Percentiles rank a stretch among this genome's conserved stretches.
phyloP scores from a whole-genome alignment of 2,329 filamentous ascomycete species.

The Fusarium sp. region DNA sequence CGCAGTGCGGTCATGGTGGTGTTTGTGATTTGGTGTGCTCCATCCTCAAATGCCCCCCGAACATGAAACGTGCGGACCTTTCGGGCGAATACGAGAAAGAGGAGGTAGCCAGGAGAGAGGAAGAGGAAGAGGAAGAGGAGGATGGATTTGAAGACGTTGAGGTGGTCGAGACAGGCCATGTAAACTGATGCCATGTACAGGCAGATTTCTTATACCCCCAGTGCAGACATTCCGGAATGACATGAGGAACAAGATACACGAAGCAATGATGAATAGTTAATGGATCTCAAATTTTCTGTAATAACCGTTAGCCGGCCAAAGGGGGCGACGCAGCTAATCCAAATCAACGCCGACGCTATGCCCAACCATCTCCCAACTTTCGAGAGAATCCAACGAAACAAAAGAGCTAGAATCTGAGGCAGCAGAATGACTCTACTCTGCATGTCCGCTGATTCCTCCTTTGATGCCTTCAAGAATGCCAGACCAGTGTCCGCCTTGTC shows the following conservation, averaged over 20 bases:
- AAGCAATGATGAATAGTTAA: neutral
- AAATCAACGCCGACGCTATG: slow-evolving; percentile 44
- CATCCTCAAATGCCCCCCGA: neutral
- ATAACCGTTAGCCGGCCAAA: neutral
- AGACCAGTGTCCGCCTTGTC: slow-evolving; percentile 59
- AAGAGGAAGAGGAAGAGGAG: neutral
- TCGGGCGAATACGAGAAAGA: neutral
- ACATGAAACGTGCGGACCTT: neutral
- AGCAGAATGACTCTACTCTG: slow-evolving; percentile 32
- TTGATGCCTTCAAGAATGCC: slow-evolving; percentile 64
- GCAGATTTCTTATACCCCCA: neutral
- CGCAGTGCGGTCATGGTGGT: neutral
- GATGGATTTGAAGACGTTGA: neutral
- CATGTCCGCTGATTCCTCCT: slow-evolving; percentile 54
- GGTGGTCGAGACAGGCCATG: neutral
- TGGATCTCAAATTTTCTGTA: neutral
- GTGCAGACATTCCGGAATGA: neutral
- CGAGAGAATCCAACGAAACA: neutral
- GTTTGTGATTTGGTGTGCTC: neutral
- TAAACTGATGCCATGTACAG: neutral
- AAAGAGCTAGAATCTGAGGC: neutral
- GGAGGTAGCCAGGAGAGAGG: neutral
- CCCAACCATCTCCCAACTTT: slow-evolving; percentile 1
- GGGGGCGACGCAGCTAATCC: neutral
- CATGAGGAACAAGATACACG: neutral